phyloP scores from a whole-genome alignment of 2,329 filamentous ascomycete species.

The Fusarium xyrophilum region DNA sequence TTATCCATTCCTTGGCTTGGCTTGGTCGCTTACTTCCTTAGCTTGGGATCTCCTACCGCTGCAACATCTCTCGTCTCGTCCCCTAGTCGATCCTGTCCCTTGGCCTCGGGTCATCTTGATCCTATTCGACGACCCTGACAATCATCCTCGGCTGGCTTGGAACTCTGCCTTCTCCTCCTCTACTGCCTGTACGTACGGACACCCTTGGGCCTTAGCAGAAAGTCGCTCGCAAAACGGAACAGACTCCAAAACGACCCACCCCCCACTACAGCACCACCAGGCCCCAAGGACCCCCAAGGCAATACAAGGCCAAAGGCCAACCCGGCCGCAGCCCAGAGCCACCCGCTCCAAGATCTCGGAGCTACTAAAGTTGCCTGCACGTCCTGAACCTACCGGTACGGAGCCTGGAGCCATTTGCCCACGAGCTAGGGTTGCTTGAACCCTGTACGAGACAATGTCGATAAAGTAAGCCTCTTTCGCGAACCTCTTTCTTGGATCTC shows the following conservation, averaged over 20 bases:
- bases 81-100: constrained; percentile 25
- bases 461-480: constrained; percentile 59
- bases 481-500: constrained; percentile 36
- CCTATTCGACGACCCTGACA: constrained; percentile 23
- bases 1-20: constrained; percentile 11
- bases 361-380: constrained; percentile 44
- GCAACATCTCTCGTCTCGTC: constrained; percentile 17
- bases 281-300: constrained; percentile 30
- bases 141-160: constrained; percentile 24
- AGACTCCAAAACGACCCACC: constrained; percentile 39
- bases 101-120: constrained; percentile 22
- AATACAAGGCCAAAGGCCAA: constrained; percentile 37
- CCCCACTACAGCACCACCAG: constrained; percentile 38
- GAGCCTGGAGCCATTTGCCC: constrained; percentile 43
- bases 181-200: not conserved
- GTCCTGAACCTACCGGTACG: constrained; percentile 43
- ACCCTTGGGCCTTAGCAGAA: constrained; percentile 9
- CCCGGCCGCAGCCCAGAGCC: constrained; percentile 36
- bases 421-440: constrained; percentile 46
- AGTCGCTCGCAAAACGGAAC: constrained; percentile 32
- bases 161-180: constrained; percentile 20
- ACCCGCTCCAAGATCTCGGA: constrained; percentile 44
- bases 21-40: constrained; percentile 7
- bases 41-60: constrained; percentile 3
- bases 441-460: constrained; percentile 56